Evolutionary conservation across 768 basidiomycete species (phyloP).

Genomic region (Collybia mongolica): DNA sequence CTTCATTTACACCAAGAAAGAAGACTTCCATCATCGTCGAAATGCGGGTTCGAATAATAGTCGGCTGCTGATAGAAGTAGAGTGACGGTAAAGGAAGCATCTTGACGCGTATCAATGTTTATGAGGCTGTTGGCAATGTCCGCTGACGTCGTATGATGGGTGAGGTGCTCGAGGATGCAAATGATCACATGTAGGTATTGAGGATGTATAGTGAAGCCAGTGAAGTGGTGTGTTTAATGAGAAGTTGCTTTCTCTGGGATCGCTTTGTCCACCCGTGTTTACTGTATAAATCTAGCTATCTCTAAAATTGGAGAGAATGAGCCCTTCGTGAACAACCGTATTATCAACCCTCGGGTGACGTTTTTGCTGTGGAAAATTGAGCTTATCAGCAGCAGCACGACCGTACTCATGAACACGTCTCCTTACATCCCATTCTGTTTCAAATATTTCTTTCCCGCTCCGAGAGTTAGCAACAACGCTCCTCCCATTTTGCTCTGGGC

Average conservation of each 20-base stretch:
- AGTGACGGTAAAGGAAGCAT: slow-evolving; percentile 36
- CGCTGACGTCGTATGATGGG: too few relatives aligned
- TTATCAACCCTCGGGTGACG: slow-evolving; percentile 2
- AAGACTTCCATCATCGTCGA: slow-evolving; percentile 57
- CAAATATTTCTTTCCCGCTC: background rate
- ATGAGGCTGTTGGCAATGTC: slow-evolving; percentile 43
- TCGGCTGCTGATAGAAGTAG: slow-evolving; percentile 49
- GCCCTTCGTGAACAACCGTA: too few relatives aligned
- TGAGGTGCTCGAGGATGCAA: too few relatives aligned
- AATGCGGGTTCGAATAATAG: slow-evolving; percentile 58
- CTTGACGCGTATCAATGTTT: slow-evolving; percentile 52
- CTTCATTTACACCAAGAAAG: slow-evolving; percentile 68
- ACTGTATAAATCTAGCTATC: too few relatives aligned
- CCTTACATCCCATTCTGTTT: slow-evolving; percentile 37
- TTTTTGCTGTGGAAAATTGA: slow-evolving; percentile 31
- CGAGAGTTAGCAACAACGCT: background rate
- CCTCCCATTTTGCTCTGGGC: slow-evolving; percentile 13
- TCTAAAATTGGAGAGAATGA: too few relatives aligned
- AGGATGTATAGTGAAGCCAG: too few relatives aligned
- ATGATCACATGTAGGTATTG: too few relatives aligned
- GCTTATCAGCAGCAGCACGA: slow-evolving; percentile 56
- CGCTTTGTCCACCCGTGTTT: too few relatives aligned
- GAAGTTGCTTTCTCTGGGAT: too few relatives aligned
- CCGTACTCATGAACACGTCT: slow-evolving; percentile 72
- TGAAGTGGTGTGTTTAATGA: too few relatives aligned